These are phyloP conservation scores for Malassezia obtusa DNA, from an alignment of 1,284 basidiomycete species.

Conservation along the genomic window DNA sequence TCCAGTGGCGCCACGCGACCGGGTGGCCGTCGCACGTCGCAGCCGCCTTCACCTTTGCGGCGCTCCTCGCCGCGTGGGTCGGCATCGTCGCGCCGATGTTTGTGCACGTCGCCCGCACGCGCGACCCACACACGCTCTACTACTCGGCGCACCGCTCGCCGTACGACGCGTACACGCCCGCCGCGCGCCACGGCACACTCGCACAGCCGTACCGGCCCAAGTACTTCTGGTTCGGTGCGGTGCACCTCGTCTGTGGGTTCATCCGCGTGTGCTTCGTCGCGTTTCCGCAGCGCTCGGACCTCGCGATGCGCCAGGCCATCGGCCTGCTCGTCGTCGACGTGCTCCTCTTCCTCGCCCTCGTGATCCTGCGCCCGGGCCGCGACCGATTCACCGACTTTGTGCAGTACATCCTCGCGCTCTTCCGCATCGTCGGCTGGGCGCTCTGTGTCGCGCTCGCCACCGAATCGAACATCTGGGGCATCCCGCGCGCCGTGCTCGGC, in stretches of 20 bases:
- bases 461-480: conserved; percentile 32
- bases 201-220: conserved; percentile 32
- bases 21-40: conserved; percentile 40
- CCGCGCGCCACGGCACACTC: conserved; percentile 25
- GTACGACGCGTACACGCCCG: conserved; percentile 14
- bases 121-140: conserved; percentile 24
- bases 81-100: conserved; percentile 29
- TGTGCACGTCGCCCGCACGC: conserved; percentile 14
- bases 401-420: conserved; percentile 34
- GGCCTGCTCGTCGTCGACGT: conserved; percentile 39
- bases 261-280: conserved; percentile 37
- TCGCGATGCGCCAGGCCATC: conserved; percentile 38
- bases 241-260: conserved; percentile 31
- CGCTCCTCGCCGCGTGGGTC: conserved; percentile 22
- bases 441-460: conserved; percentile 39
- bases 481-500: conserved; percentile 42
- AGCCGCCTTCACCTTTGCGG: conserved; percentile 27
- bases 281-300: conserved; percentile 26
- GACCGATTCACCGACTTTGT: conserved; percentile 38
- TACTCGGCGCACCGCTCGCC: conserved; percentile 23
- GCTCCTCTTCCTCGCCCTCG: conserved; percentile 32
- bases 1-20: conserved; percentile 36
- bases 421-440: conserved; percentile 34
- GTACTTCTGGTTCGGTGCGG: conserved; percentile 36
- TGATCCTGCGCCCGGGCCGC: conserved; percentile 32